Evolutionary conservation across 495 filamentous ascomycete species (phyloP).

Genomic region (Hypoxylon subgilvum): DNA sequence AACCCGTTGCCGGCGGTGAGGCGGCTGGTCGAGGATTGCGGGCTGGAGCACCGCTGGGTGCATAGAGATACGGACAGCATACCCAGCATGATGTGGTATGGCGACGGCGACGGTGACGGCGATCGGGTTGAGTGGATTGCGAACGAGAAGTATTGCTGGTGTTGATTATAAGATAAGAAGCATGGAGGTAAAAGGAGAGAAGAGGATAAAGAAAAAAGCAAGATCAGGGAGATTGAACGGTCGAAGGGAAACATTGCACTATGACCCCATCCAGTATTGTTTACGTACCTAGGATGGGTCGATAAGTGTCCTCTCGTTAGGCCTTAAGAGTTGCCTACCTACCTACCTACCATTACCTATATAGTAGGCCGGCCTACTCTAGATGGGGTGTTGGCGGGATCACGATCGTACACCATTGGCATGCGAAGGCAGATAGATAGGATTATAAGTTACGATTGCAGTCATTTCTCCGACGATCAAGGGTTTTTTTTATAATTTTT

Average conservation of each 20-base stretch:
- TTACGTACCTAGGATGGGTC: too few relatives aligned
- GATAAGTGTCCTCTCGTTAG: too few relatives aligned
- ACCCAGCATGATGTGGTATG: constrained; percentile 61
- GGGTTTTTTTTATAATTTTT: too few relatives aligned
- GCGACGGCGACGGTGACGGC: constrained; percentile 43
- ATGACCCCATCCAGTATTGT: background rate
- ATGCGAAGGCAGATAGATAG: too few relatives aligned
- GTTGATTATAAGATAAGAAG: constrained; percentile 54
- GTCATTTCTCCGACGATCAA: too few relatives aligned
- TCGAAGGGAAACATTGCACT: background rate
- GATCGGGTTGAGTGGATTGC: constrained; percentile 78
- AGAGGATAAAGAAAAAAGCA: background rate
- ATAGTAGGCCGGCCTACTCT: too few relatives aligned
- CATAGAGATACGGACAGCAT: constrained; percentile 59
- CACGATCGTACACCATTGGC: too few relatives aligned
- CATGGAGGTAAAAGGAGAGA: background rate
- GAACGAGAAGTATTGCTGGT: constrained; percentile 97
- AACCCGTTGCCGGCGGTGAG: constrained; percentile 51
- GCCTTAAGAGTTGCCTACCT: background rate
- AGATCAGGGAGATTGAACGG: background rate
- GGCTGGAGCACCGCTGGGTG: constrained; percentile 49
- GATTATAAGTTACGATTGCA: too few relatives aligned
- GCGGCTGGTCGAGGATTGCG: constrained; percentile 47
- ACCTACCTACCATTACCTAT: background rate
- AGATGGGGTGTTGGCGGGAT: too few relatives aligned